These are phyloP conservation scores for Stylosanthes scabra DNA, from an alignment of 331 rosid genomes.

Conservation along the genomic window DNA sequence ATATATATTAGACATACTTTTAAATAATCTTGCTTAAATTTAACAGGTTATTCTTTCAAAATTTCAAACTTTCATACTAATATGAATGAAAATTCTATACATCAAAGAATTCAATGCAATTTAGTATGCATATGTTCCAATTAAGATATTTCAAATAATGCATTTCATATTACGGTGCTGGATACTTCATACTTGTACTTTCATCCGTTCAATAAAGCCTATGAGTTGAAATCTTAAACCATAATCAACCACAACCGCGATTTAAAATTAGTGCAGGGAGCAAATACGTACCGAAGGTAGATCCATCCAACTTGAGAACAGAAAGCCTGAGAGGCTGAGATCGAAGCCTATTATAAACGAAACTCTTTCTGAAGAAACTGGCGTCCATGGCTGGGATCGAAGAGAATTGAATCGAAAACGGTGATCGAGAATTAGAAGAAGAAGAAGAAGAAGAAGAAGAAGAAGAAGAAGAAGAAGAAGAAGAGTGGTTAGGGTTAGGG, in stretches of 20 bases:
- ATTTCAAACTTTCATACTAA: too few species aligned
- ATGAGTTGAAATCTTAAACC: too few species aligned
- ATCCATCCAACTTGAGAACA: conserved; percentile 86
- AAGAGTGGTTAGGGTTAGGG: not conserved
- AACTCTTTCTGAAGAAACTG: conserved; percentile 52
- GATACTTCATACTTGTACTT: too few species aligned
- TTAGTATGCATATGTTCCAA: too few species aligned
- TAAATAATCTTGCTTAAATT: too few species aligned
- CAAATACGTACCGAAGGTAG: conserved; percentile 63
- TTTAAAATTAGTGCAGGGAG: not conserved
- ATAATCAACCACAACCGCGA: not conserved
- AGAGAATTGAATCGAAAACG: conserved; percentile 39
- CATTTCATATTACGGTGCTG: too few species aligned
- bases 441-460: conserved; percentile 32
- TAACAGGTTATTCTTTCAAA: too few species aligned
- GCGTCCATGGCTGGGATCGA: conserved; percentile 48
- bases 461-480: conserved; percentile 31
- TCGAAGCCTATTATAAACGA: conserved; percentile 62
- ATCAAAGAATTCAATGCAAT: too few species aligned
- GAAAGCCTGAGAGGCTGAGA: conserved; percentile 79
- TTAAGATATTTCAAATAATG: too few species aligned
- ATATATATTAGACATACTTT: too few species aligned
- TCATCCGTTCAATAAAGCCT: too few species aligned
- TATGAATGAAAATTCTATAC: too few species aligned
- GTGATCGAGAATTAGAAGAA: conserved; percentile 43